Evolutionary conservation across 2,329 filamentous ascomycete genomes (phyloP).

Genomic region (Emergomyces pasteurianus): DNA sequence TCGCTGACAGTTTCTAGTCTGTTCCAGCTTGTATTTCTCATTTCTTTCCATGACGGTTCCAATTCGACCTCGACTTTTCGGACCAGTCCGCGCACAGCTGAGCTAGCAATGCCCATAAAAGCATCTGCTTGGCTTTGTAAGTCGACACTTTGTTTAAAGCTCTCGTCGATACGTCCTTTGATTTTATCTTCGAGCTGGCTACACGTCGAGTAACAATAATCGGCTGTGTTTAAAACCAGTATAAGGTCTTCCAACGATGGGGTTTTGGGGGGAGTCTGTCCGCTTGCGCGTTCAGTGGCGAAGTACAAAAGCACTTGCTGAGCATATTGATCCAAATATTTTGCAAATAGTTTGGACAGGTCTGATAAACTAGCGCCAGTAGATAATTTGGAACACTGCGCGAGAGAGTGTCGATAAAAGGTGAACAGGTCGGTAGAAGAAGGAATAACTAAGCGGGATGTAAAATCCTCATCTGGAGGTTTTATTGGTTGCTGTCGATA

Average conservation of each 20-base stretch:
- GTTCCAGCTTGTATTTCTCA: conserved; percentile 92
- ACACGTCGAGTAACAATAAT: conserved; percentile 92
- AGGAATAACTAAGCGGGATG: conserved; percentile 73
- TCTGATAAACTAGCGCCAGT: conserved; percentile 80
- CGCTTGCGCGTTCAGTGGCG: conserved; percentile 46
- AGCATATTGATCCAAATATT: conserved; percentile 89
- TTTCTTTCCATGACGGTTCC: conserved; percentile 86
- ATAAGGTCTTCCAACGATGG: conserved; percentile 60
- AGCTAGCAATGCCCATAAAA: conserved; percentile 88
- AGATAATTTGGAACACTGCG: conserved; percentile 91
- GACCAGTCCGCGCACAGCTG: conserved; percentile 72
- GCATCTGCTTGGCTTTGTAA: conserved; percentile 86
- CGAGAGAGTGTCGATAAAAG: conserved; percentile 84
- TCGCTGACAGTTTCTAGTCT: conserved; percentile 88
- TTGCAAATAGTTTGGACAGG: conserved; percentile 71
- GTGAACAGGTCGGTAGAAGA: conserved; percentile 96
- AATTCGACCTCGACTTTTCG: conserved; percentile 70
- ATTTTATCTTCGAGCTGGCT: conserved; percentile 92
- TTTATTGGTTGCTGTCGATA: conserved; percentile 75
- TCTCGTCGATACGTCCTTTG: conserved; percentile 74
- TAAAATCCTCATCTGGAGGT: conserved; percentile 81
- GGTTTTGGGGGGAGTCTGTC: conserved; percentile 41
- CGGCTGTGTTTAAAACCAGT: conserved; percentile 85
- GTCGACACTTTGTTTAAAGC: conserved; percentile 65
- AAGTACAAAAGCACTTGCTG: conserved; percentile 78